Evolutionary conservation across 1,284 basidiomycete genomes (phyloP).

Genomic region (Marasmius oreades): DNA sequence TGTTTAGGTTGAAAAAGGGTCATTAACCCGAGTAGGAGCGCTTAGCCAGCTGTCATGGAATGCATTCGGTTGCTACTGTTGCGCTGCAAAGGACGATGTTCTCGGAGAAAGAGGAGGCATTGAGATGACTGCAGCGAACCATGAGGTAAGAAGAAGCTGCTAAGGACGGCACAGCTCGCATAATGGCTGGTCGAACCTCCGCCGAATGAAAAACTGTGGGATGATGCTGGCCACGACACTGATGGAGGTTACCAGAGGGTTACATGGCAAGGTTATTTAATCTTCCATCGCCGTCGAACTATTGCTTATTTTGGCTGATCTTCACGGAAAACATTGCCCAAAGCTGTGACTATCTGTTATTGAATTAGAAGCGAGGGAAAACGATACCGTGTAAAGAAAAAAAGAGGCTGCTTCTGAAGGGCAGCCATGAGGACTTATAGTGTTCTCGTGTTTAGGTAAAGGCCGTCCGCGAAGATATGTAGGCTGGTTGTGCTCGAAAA

Average conservation of each 20-base stretch:
- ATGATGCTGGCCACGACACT: too few relatives aligned
- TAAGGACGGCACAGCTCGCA: not conserved
- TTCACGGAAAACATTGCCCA: not conserved
- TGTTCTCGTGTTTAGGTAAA: constrained; percentile 12
- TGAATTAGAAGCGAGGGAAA: constrained; percentile 1
- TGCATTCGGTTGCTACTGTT: too few relatives aligned
- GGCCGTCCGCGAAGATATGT: constrained; percentile 14
- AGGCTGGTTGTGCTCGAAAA: constrained; percentile 8
- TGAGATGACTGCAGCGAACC: not conserved
- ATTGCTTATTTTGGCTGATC: not conserved
- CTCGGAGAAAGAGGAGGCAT: not conserved
- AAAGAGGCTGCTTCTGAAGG: constrained; percentile 5
- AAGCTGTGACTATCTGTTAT: too few relatives aligned
- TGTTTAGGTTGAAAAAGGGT: too few relatives aligned
- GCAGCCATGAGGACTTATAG: constrained; percentile 13
- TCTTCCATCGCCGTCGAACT: too few relatives aligned
- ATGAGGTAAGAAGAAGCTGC: not conserved
- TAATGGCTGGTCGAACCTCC: not conserved
- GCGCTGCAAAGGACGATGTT: not conserved
- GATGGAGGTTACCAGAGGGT: too few relatives aligned
- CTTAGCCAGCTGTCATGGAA: too few relatives aligned
- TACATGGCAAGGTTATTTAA: not conserved
- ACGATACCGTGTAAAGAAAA: not conserved
- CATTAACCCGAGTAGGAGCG: too few relatives aligned
- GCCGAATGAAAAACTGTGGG: not conserved